Evolutionary conservation across 306 rosid genomes (phyloP).

Genomic region (Adenanthera pavonina): DNA sequence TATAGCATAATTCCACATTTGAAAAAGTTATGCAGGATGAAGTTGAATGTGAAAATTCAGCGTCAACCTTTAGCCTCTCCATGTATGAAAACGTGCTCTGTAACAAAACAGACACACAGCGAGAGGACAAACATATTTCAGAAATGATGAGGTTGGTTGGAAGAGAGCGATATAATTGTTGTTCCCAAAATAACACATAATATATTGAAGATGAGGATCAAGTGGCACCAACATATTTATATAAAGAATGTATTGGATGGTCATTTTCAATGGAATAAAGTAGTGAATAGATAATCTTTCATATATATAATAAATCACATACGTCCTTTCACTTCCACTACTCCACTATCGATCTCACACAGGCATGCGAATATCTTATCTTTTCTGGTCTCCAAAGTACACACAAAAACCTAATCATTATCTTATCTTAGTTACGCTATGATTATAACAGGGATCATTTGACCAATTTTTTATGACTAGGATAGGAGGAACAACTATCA

Average conservation of each 20-base stretch:
- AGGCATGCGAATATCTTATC: slow-evolving; percentile 23
- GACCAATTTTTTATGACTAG: background rate
- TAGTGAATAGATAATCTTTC: slow-evolving; percentile 3
- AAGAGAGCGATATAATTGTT: background rate
- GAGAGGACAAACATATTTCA: background rate
- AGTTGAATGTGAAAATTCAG: background rate
- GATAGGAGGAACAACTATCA: background rate
- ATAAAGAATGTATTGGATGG: slow-evolving; percentile 2
- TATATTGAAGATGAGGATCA: slow-evolving; percentile 3
- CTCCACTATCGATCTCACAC: background rate
- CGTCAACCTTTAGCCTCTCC: background rate
- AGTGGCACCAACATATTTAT: background rate
- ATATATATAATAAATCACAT: background rate
- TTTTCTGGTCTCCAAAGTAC: background rate
- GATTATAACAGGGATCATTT: background rate
- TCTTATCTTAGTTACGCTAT: slow-evolving; percentile 1
- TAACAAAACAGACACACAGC: background rate
- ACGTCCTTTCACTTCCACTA: slow-evolving; percentile 22
- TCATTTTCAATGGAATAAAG: slow-evolving; percentile 16
- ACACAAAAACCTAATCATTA: background rate
- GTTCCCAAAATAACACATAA: background rate
- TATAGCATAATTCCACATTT: background rate
- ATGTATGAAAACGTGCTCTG: background rate
- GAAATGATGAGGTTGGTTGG: background rate
- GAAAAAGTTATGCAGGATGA: background rate